These are phyloP conservation scores for Yamadazyma trypodendri DNA, from an alignment of 1,139 yeast species.

Conservation along the genomic window DNA sequence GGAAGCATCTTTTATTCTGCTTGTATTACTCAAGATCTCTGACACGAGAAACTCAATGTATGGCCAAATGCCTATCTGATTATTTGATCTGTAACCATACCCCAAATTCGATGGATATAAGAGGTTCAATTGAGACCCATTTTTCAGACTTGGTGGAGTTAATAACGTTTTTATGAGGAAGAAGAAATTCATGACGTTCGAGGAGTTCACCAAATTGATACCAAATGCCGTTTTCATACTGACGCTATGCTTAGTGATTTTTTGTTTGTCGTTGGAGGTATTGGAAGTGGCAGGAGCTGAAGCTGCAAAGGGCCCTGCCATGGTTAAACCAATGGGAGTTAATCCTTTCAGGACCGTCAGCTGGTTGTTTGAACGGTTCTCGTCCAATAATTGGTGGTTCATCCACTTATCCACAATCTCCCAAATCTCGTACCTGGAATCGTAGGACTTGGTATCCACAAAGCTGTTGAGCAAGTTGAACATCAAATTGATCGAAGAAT, in stretches of 20 bases:
- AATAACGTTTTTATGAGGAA: slow-evolving; percentile 44
- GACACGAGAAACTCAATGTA: slow-evolving; percentile 69
- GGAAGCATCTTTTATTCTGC: slow-evolving; percentile 23
- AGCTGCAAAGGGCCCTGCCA: neutral
- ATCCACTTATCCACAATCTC: slow-evolving; percentile 70
- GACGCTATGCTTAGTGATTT: slow-evolving; percentile 27
- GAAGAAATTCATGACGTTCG: slow-evolving; percentile 65
- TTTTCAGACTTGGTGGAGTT: slow-evolving; percentile 15
- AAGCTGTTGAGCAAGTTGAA: slow-evolving; percentile 47
- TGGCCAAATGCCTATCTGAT: slow-evolving; percentile 69
- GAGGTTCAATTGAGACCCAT: slow-evolving; percentile 34
- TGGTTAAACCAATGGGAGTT: neutral
- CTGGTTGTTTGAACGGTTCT: slow-evolving; percentile 6
- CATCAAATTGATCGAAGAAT: slow-evolving; percentile 33
- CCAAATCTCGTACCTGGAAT: slow-evolving; percentile 61
- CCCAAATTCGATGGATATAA: slow-evolving; percentile 71
- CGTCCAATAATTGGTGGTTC: slow-evolving; percentile 38
- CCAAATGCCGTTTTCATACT: slow-evolving; percentile 34
- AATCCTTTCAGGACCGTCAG: slow-evolving; percentile 5
- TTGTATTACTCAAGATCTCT: slow-evolving; percentile 59
- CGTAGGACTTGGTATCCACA: slow-evolving; percentile 38
- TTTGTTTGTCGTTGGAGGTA: slow-evolving; percentile 8
- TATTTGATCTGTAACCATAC: slow-evolving; percentile 47
- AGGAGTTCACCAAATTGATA: slow-evolving; percentile 36
- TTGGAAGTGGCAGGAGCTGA: neutral